phyloP scores from a whole-genome alignment of 805 yeast species.

The Wickerhamiella kazuoi region DNA sequence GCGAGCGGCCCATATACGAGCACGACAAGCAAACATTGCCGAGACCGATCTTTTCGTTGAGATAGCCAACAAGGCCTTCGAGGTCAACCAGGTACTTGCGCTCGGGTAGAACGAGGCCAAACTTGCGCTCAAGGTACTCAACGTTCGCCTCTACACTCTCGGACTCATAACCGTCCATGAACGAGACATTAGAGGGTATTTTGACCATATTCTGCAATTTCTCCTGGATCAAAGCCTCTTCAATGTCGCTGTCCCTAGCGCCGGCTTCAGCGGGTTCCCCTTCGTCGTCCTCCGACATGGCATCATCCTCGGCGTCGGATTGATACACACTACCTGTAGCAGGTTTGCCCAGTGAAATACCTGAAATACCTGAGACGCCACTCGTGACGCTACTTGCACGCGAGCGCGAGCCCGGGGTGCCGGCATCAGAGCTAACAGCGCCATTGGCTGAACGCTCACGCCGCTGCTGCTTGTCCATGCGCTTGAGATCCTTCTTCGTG shows the following conservation, averaged over 20 bases:
- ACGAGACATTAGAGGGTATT: slow-evolving; percentile 22
- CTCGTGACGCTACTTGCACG: slow-evolving; percentile 2
- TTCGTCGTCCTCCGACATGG: slow-evolving; percentile 3
- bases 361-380: slow-evolving; percentile 5
- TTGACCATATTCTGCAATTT: slow-evolving; percentile 13
- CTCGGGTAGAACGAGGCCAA: slow-evolving; percentile 84
- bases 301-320: slow-evolving; percentile 1
- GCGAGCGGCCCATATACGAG: slow-evolving; percentile 60
- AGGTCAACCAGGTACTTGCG: slow-evolving; percentile 45
- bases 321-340: slow-evolving; percentile 1
- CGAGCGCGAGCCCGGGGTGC: slow-evolving; percentile 1
- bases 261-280: neutral
- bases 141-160: slow-evolving; percentile 40
- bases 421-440: neutral
- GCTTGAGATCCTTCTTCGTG: slow-evolving; percentile 23
- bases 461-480: slow-evolving; percentile 15
- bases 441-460: slow-evolving; percentile 4
- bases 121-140: slow-evolving; percentile 58
- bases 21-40: slow-evolving; percentile 78
- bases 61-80: slow-evolving; percentile 52
- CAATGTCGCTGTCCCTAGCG: slow-evolving; percentile 12
- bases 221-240: slow-evolving; percentile 14
- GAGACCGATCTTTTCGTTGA: slow-evolving; percentile 64
- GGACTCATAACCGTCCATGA: slow-evolving; percentile 31
- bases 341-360: slow-evolving; percentile 8